Evolutionary conservation across 345 rosid species (phyloP), one percentile per base, ranked within the genome.

Genomic region (Lumnitzera racemosa): DNA sequence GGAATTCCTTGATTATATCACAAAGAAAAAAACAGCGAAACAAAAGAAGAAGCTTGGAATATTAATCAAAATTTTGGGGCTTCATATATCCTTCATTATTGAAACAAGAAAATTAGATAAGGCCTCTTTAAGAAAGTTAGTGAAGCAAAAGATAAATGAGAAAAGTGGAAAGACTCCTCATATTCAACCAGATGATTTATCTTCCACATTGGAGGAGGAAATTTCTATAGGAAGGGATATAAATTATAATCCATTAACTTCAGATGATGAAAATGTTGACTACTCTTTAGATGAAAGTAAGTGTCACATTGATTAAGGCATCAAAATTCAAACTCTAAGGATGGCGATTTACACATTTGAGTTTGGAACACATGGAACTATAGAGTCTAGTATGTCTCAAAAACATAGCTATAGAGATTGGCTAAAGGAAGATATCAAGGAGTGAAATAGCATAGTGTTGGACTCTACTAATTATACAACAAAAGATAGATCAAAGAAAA

Each of bases 41-140:
- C 74, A 76, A 68, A 79, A 72, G 71, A 92, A 82, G 65, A 75
- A 67, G 74, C 96, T 92, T 69, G 96, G 96, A 51, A 78, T 89
- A 50, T 89, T 85, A 57, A 76, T 92, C 71, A 88, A 77, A 55
- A 76, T 69, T 83, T 76, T 89, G 75, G 80, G 91, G 96, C 61
- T 57, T 20, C 69, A 58, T 24, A 58, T 65, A 57, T 58, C 52
- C 63, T 57, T 65, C 29, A 50, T 58, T 51, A 13, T 51, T 1
- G 23, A 24, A 17, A 62, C 69, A 13, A 65, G 46, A 54, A 56
- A 47, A 64, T 31, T 61, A 5, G 61, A 64, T 31, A 24, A 2
- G 46, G 53, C 61, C 27, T 8, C 52, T 49, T 48, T 20, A 24
- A 31, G 24, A 20, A 54, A 43, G 46, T 54, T 1, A 43, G 47